Evolutionary conservation across 352 stramenopile species (phyloP).

Genomic region (Phytopythium ostracodes): DNA sequence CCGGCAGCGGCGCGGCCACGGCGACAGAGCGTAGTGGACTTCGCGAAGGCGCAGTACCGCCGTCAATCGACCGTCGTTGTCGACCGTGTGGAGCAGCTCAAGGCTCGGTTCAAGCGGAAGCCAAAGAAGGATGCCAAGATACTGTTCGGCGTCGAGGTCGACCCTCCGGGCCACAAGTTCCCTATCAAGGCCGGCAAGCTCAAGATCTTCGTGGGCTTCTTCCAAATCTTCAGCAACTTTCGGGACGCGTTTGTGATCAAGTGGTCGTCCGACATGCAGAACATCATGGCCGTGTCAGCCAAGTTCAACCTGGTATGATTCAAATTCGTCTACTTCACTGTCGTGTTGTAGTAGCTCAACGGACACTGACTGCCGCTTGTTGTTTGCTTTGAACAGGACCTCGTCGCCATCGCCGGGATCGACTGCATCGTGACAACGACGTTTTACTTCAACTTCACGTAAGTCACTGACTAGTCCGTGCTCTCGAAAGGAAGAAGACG

Average conservation of each 20-base stretch:
- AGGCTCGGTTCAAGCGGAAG: slow-evolving; percentile 23
- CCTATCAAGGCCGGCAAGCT: slow-evolving; percentile 65
- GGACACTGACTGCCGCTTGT: not conserved
- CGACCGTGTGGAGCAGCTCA: slow-evolving; percentile 23
- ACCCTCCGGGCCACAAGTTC: slow-evolving; percentile 32
- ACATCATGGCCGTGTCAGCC: slow-evolving; percentile 56
- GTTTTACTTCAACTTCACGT: slow-evolving; percentile 80
- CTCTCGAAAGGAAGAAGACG: not conserved
- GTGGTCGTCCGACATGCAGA: slow-evolving; percentile 52
- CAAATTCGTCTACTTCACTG: not conserved
- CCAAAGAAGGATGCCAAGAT: slow-evolving; percentile 24
- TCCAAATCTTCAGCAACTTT: slow-evolving; percentile 82
- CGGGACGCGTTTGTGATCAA: slow-evolving; percentile 62
- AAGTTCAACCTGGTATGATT: slow-evolving; percentile 66
- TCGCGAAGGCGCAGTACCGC: slow-evolving; percentile 19
- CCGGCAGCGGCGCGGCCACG: slow-evolving; percentile 11
- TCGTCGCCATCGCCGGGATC: slow-evolving; percentile 65
- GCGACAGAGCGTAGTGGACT: slow-evolving; percentile 17
- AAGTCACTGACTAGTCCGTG: slow-evolving; percentile 3
- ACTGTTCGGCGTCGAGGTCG: slow-evolving; percentile 59
- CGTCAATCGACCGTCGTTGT: slow-evolving; percentile 16
- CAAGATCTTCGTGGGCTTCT: slow-evolving; percentile 81
- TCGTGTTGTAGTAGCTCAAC: not conserved
- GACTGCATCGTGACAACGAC: slow-evolving; percentile 71
- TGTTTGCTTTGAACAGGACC: slow-evolving; percentile 28